Evolutionary conservation across 2,329 filamentous ascomycete genomes (phyloP), one percentile per base, ranked within the genome.

Genomic region (Colletotrichum plurivorum): DNA sequence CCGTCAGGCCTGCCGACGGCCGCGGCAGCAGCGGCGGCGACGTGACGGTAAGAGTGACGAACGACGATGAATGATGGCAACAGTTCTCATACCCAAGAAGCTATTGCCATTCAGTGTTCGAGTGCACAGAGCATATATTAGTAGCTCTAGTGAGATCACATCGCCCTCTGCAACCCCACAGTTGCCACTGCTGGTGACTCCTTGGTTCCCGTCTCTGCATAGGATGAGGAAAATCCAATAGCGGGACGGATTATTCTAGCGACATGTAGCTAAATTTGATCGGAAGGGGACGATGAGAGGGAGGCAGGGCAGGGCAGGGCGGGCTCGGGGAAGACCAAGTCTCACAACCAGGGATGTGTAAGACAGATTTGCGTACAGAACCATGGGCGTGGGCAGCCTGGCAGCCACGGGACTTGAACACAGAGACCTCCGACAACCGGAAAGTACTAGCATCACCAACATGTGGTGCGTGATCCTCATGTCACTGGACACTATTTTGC

Each of bases 291-390:
- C 54, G 66, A 55, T 62, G 62, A 62, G 55, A 60, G 58, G 58
- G n/a, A 54, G 59, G 41, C 62, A 66, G 62, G 56, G 36, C 27
- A 59, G 18, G 48, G 12, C 25, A 22, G 51, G 41, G 63, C 22
- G 22, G 22, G 22, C 22, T 25, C 22, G 22, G 4, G 22, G 22
- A 25, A 54, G 22, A 45, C 51, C 49, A 54, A 46, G 41, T 66
- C 66, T 39, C 49, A 62, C 55, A 56, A 31, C 66, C 56, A 69
- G 66, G 66, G 66, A 66, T 66, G 45, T 20, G 31, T 43, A 25
- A 69, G 66, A 69, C 66, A 69, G 55, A 66, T 51, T 49, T 60
- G 51, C 66, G 45, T 69, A 69, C 62, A 66, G 66, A 69, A 69
- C 46, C 39, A 66, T 22, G 46, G 36, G 22, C 36, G 15, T 20